Base-by-base conservation (phyloP, 306 rosid species). In the Styphnolobium japonicum region DNA sequence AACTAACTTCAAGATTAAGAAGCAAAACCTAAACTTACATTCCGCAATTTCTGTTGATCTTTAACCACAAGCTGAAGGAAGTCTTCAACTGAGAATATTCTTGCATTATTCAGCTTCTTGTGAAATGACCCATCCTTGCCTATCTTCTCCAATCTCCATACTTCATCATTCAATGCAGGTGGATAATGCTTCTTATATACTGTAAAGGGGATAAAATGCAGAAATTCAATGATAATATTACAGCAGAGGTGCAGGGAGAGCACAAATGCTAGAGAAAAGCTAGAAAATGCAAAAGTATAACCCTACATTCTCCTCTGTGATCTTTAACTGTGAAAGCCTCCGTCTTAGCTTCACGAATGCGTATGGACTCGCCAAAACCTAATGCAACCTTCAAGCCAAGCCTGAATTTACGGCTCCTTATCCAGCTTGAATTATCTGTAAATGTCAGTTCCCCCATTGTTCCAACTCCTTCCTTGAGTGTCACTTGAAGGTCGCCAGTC, bases 121-220 rank as follows among this genome's bases (percentile, higher is more conserved):
- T 96, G 99, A 79, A 96, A 96, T 81, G 99, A 89, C 61, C 99
- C 99, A 86, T 96, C 99, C 88, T 96, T 96, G 57, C 99, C 99
- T 57, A 96, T 91, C 88, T 96, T 96, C 86, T 96, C 99, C 85
- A 96, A 81, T 86, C 99, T 93, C 99, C 98, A 93, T 64, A 96
- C 99, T 0, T 96, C 99, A 79, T 96, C 99, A 40, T 23, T 86
- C 86, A 96, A 73, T 18, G 91, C 83, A 67, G 99, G 99, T 34
- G 99, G 99, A 78, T 96, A 96, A 77, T 96, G 99, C 84, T 96
- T 96, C 91, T 96, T 96, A 87, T 96, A 96, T 82, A 96, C 99
- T 96, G 94, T 70, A 80, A 75, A 87, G 51, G 15, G 71, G 43
- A 27, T 79, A 71, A 82, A 66, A 62, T 29, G 52, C 40, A 70